These are phyloP conservation scores for Rosa persica DNA, from an alignment of 306 rosid species.

Conservation along the genomic window DNA sequence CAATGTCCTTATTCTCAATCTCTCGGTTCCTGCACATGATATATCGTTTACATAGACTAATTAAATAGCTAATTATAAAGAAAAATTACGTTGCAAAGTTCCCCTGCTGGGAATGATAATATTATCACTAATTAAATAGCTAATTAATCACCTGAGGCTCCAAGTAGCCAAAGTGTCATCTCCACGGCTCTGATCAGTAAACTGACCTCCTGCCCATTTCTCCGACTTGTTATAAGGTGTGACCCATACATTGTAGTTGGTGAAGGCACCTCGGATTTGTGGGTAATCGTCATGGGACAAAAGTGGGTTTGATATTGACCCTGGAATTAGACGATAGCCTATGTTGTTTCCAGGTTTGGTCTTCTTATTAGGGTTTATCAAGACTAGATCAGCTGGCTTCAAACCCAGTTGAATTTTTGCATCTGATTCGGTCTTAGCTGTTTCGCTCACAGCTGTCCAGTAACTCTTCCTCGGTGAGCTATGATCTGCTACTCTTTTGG, in stretches of 20 bases:
- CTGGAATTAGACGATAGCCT: constrained; percentile 58
- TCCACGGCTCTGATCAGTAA: constrained; percentile 47
- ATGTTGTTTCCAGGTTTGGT: constrained; percentile 47
- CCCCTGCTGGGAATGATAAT: too few species aligned
- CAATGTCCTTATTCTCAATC: constrained; percentile 22
- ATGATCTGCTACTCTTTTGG: constrained; percentile 33
- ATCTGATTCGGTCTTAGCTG: constrained; percentile 39
- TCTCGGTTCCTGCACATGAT: constrained; percentile 15
- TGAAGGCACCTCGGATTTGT: constrained; percentile 60
- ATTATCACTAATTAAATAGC: too few species aligned
- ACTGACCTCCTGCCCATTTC: constrained; percentile 62
- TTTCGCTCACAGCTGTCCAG: constrained; percentile 39
- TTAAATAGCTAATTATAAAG: too few species aligned
- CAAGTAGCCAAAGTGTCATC: constrained; percentile 54
- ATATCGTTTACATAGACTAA: too few species aligned
- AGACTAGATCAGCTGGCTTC: constrained; percentile 37
- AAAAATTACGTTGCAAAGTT: too few species aligned
- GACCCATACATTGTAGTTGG: constrained; percentile 54
- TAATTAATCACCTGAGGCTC: constrained; percentile 30
- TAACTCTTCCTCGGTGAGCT: constrained; percentile 59
- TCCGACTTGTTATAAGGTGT: constrained; percentile 76
- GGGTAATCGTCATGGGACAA: constrained; percentile 54
- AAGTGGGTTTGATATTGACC: constrained; percentile 35
- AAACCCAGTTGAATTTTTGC: constrained; percentile 37
- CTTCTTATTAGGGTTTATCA: constrained; percentile 62